A percentile compares a stretch with the other conserved stretches of the same genome.
Conservation (phyloP, 169 alveolate genomes). For the Eimeria necatrix region DNA sequence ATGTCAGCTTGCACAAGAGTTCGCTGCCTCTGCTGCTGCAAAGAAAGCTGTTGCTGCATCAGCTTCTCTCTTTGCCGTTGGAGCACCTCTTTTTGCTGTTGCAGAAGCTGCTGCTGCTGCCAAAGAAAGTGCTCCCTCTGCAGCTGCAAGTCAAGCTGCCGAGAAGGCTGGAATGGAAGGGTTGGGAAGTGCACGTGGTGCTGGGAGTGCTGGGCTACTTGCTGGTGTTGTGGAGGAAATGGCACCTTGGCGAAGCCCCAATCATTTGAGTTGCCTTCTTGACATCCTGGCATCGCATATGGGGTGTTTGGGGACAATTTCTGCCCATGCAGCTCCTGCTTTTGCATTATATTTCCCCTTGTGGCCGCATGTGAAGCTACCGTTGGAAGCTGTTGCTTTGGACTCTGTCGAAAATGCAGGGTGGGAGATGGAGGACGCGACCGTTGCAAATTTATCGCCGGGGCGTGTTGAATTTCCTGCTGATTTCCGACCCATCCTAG, state of each 20-base stretch:
- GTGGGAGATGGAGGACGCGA: constrained; percentile 46
- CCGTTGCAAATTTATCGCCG: neutral
- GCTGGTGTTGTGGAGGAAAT: constrained; percentile 36
- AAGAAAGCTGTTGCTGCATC: constrained; percentile 59
- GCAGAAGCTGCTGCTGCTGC: constrained; percentile 75
- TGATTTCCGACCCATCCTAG: neutral
- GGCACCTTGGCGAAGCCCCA: neutral
- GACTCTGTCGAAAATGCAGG: constrained; percentile 4
- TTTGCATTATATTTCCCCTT: neutral
- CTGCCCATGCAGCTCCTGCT: neutral
- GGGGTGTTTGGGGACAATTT: neutral
- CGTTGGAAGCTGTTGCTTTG: neutral
- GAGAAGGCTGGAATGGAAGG: neutral
- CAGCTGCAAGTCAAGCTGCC: constrained; percentile 4
- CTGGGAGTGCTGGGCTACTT: neutral
- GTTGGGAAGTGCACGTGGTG: neutral
- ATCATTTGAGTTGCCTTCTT: neutral
- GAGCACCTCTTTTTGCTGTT: constrained; percentile 46
- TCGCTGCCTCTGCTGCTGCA: constrained; percentile 42
- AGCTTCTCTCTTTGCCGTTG: constrained; percentile 61
- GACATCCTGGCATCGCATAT: neutral
- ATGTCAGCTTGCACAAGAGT: neutral
- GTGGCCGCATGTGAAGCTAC: neutral
- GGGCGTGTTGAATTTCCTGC: neutral
- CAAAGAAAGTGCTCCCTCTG: constrained; percentile 51